Evolutionary conservation across 139 green algal species (phyloP).

Genomic region (Chlamydomonas sp.): DNA sequence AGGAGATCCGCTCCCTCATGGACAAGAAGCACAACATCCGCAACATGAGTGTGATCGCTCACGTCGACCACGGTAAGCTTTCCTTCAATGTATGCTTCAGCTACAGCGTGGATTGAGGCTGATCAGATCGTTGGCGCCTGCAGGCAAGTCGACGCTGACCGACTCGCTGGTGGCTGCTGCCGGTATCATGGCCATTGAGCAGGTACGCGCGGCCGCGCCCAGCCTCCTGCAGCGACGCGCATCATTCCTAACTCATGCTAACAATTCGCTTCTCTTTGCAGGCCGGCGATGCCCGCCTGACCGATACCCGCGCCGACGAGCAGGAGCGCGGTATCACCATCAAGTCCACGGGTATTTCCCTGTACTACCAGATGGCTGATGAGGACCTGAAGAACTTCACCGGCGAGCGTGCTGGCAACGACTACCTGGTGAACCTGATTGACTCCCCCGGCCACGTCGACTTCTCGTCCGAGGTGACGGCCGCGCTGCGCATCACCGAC

Average conservation of each 20-base stretch:
- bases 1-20: constrained; percentile 79
- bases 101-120: neutral
- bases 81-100: neutral
- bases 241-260: neutral
- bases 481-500: constrained; percentile 99
- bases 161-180: constrained; percentile 98
- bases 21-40: constrained; percentile 95
- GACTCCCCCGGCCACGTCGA: constrained; percentile 99
- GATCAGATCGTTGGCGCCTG: neutral
- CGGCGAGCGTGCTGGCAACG: constrained; percentile 84
- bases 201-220: constrained; percentile 55
- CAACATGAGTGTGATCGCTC: constrained; percentile 93
- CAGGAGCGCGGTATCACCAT: constrained; percentile 99
- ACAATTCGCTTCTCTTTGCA: constrained; percentile 28
- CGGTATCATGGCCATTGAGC: constrained; percentile 98
- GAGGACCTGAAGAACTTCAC: constrained; percentile 83
- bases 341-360: constrained; percentile 99
- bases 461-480: constrained; percentile 99
- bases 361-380: constrained; percentile 97
- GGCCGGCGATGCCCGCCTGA: constrained; percentile 91
- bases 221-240: neutral
- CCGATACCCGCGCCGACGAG: constrained; percentile 98
- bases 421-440: constrained; percentile 99
- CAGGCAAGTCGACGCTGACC: constrained; percentile 96
- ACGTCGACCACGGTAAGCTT: constrained; percentile 90